phyloP scores from a whole-genome alignment of 2,329 filamentous ascomycete species.

The Amylocarpus encephaloides region DNA sequence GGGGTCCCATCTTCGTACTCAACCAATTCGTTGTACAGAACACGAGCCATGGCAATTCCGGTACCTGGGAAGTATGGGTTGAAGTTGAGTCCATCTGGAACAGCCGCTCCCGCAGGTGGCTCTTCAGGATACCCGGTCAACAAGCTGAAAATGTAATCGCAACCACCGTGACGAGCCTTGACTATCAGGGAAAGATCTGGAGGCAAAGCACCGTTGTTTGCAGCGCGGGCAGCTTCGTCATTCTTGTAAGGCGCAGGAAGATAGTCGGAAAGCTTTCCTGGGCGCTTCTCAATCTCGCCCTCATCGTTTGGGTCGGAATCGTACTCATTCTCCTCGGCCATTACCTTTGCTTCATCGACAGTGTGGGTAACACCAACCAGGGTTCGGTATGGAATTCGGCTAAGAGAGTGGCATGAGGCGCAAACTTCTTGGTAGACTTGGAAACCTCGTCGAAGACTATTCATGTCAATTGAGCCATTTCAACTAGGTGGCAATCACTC shows the following conservation, averaged over 20 bases:
- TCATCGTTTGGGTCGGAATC: constrained; percentile 96
- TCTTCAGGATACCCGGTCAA: constrained; percentile 97
- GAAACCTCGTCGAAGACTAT: constrained; percentile 94
- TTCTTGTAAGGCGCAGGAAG: constrained; percentile 95
- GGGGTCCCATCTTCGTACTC: constrained; percentile 97
- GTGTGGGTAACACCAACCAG: constrained; percentile 90
- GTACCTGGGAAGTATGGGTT: constrained; percentile 99
- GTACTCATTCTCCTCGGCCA: constrained; percentile 98
- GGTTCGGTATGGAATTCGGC: constrained; percentile 85
- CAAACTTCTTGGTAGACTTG: constrained; percentile 99
- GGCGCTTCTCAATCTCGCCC: constrained; percentile 96
- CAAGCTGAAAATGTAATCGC: constrained; percentile 96
- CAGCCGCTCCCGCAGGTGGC: constrained; percentile 78
- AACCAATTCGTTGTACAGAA: constrained; percentile 93
- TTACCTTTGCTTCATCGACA: constrained; percentile 92
- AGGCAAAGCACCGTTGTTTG: constrained; percentile 96
- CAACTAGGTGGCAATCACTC: constrained; percentile 41
- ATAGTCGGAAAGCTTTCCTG: constrained; percentile 98
- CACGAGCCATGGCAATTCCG: constrained; percentile 97
- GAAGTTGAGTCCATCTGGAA: constrained; percentile 93
- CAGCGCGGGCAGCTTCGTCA: constrained; percentile 94
- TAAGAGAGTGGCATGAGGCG: constrained; percentile 93
- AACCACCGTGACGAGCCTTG: constrained; percentile 96
- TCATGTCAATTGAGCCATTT: constrained; percentile 23
- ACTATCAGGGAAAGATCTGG: constrained; percentile 96